Evolutionary conservation across 169 alveolate species (phyloP), one percentile per base, ranked within the genome.

Genomic region (Eimeria acervulina): DNA sequence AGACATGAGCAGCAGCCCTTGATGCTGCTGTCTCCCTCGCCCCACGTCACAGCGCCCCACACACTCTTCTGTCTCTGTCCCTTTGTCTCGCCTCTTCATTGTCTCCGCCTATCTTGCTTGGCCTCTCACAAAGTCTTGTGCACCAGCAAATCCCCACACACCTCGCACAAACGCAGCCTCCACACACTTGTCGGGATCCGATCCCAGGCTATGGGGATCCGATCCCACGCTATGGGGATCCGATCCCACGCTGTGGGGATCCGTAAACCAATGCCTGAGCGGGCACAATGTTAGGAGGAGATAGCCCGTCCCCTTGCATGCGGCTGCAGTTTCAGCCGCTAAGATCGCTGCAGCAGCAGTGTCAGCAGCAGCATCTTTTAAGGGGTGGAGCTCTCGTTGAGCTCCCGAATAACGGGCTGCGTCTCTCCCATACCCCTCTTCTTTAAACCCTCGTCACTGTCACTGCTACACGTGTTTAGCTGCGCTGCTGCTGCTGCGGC

Each of bases 401-500:
- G n/a, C n/a, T n/a, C n/a, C n/a, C n/a, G n/a, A n/a, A n/a, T n/a
- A n/a, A n/a, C n/a, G n/a, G n/a, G n/a, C 36, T 2, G 78, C 44
- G 78, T 31, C 26, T 66, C 38, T 61, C 42, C 44, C 78, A 40
- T 21, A 13, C 4, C 10, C 12, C 19, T 6, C 78, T 31, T 31
- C 19, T 21, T 21, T 66, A 6, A 31, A 28, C 78, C 44, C 15
- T 61, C 12, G 55, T 12, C 12, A 2, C 78, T 66, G 12, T n/a
- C 44, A 31, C 44, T 66, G 78, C 44, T 66, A 66, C 78, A 66
- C 44, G 44, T 66, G 42, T 66, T 26, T 15, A 12, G 66, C 23
- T 55, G 66, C 66, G 66, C 72, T 61, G 12, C 26, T 61, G 72
- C 72, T 61, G 72, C 72, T 61, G 72, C 72, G 17, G 72, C 36